Base-by-base conservation (phyloP, 495 filamentous ascomycete species). In the Aspergillus heteromorphus region DNA sequence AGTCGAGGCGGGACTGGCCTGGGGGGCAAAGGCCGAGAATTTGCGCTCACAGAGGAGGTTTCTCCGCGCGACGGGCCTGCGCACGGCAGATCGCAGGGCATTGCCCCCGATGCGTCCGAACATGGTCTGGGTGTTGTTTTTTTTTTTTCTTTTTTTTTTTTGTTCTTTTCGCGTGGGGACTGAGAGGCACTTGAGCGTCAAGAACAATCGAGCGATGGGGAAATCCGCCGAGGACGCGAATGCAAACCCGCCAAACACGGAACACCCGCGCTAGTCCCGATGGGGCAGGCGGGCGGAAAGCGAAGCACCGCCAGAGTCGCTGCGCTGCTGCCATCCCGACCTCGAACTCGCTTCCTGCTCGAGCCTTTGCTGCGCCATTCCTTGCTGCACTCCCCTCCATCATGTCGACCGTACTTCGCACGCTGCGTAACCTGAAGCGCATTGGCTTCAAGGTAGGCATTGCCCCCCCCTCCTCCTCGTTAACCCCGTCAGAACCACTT, bases 321-420 rank as follows among this genome's bases (percentile, higher is more conserved):
- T 14, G 9, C 30, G n/a, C n/a, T n/a, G 23, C 23, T 7, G 7
- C 7, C 23, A 27, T 27, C 23, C 23, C 23, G 20, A 45, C 41
- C 27, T 45, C 30, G 57, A 52, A 36, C 53, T 56, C 58, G 48
- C 57, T 57, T 21, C 43, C 47, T 43, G 43, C 40, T 36, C 47
- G 31, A 47, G 40, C 49, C 49, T 52, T 47, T 57, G 56, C 49
- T 20, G 47, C 40, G 31, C 21, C 47, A 49, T 40, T 47, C 48
- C 20, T 19, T 43, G 20, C 55, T 27, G 17, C 49, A 19, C 40
- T 53, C 59, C 60, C 65, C 56, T 56, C 62, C 74, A 79, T 70
- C 65, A 99, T 99, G 93, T 97, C 95, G 72, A 96, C 89, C 42
- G 78, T 97, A 63, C 70, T 83, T 53, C 86, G 93, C 72, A 96